Evolutionary conservation across 148 eudicot genomes (phyloP), one percentile per base, ranked within the genome.

Genomic region (Hydrangea macrophylla): DNA sequence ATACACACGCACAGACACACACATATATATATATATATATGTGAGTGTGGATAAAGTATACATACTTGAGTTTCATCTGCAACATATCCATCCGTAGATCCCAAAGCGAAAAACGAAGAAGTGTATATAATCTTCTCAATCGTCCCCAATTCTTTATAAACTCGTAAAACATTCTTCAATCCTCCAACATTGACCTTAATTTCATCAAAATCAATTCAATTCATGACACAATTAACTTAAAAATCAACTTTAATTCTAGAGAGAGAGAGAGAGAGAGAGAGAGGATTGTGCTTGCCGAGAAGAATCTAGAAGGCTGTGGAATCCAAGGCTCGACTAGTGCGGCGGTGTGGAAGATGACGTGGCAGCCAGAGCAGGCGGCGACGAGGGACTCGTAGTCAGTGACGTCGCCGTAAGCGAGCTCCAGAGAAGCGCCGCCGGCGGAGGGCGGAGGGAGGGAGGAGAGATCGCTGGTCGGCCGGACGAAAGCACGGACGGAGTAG

Each of bases 321-420:
- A 86, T 82, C 98, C 98, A 94, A 7, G 98, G 88, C 71, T 94
- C 98, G 27, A 94, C 98, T 1, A 94, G 72, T 10, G 98, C 98
- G 32, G 98, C 97, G n/a, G 83, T 69, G 69, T 94, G 98, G 74
- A 94, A 62, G 77, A 94, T 72, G 65, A 78, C 55, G 50, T 79
- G 75, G 79, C 92, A 90, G 32, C 84, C 88, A 63, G 80, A 73
- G 69, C 75, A 78, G 64, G 97, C 97, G 44, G 78, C 72, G 24
- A 82, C 76, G 62, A 94, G 85, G 0, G 98, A 88, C 15, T 30
- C 35, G 36, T 77, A 76, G 63, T 94, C 86, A 64, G 92, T 88
- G 32, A 90, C 75, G 42, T 93, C 98, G 8, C 98, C 98, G 74
- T 75, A 88, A 30, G 77, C 68, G 56, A 90, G 87, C 22, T 85